Conservation (phyloP, 192 early-diverging fungal genomes). For the Diversispora eburnea region DNA sequence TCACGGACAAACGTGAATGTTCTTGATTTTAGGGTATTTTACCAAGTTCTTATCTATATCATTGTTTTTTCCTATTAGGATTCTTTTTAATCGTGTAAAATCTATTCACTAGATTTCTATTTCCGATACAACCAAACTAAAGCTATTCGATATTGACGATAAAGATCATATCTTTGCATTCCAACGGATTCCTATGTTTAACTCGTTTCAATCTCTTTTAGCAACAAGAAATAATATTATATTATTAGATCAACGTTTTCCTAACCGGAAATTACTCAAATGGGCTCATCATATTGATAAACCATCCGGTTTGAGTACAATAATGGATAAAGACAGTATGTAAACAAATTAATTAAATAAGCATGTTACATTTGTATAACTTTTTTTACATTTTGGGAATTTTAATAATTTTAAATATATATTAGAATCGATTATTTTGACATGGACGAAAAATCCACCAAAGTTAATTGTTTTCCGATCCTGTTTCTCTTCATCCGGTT, state of each 20-base stretch:
- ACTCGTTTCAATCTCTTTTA: conserved; percentile 17
- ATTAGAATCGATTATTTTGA: conserved; percentile 1
- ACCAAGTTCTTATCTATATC: neutral
- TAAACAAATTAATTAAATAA: no score
- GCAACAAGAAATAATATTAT: neutral
- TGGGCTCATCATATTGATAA: conserved; percentile 7
- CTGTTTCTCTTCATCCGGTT: neutral
- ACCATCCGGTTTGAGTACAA: conserved; percentile 6
- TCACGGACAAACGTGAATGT: conserved; percentile 1
- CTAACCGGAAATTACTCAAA: conserved; percentile 14
- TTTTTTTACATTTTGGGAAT: neutral
- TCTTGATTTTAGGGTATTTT: conserved; percentile 27
- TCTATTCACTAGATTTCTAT: neutral
- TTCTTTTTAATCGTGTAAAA: neutral
- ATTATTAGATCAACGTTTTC: conserved; percentile 27
- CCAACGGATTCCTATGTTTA: neutral
- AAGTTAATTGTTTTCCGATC: conserved; percentile 7
- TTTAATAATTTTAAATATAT: neutral
- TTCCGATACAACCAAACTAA: neutral
- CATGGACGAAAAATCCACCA: conserved; percentile 15
- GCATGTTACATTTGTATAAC: neutral
- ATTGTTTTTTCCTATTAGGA: neutral
- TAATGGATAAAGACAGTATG: conserved; percentile 9
- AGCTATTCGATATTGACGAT: neutral
- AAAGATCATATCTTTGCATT: conserved; percentile 24